These are phyloP conservation scores for Ustilago bromivora DNA, from an alignment of 1,284 basidiomycete species.

Conservation along the genomic window DNA sequence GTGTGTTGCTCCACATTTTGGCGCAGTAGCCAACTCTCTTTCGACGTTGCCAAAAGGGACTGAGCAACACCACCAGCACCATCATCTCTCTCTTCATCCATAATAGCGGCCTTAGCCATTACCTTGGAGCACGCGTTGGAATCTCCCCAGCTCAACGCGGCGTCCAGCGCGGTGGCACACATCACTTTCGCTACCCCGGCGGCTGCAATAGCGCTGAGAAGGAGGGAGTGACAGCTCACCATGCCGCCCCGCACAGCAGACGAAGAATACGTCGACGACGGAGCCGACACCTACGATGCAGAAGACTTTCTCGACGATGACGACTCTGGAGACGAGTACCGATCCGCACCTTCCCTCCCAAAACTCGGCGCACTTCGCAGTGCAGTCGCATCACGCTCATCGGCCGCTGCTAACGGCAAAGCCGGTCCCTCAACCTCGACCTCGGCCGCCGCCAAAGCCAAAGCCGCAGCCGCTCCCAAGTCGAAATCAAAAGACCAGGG, in stretches of 20 bases:
- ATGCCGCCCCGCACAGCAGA: conserved; percentile 49
- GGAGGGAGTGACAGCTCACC: not conserved
- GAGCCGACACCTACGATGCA: conserved; percentile 43
- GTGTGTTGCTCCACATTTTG: conserved; percentile 21
- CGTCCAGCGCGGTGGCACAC: not conserved
- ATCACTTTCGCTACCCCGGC: not conserved
- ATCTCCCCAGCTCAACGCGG: not conserved
- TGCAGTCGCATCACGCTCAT: conserved; percentile 15
- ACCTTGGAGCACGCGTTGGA: not conserved
- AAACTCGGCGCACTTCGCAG: conserved; percentile 31
- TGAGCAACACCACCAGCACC: conserved; percentile 4
- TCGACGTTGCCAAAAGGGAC: conserved; percentile 9
- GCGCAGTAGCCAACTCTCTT: conserved; percentile 10
- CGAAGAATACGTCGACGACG: conserved; percentile 50
- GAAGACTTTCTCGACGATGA: conserved; percentile 57
- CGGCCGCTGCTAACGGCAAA: conserved; percentile 28
- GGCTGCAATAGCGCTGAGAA: not conserved
- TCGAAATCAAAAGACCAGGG: conserved; percentile 59
- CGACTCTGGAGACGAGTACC: conserved; percentile 53
- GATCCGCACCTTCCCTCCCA: conserved; percentile 37
- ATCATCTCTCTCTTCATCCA: not conserved
- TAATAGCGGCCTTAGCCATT: not conserved
- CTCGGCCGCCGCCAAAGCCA: conserved; percentile 17
- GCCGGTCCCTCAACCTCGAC: conserved; percentile 15
- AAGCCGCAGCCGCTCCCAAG: conserved; percentile 16